Percentiles rank a stretch among this genome's conserved stretches.
Evolutionary conservation across 2,329 filamentous ascomycete genomes (phyloP).

Genomic region (Fusarium sp.): DNA sequence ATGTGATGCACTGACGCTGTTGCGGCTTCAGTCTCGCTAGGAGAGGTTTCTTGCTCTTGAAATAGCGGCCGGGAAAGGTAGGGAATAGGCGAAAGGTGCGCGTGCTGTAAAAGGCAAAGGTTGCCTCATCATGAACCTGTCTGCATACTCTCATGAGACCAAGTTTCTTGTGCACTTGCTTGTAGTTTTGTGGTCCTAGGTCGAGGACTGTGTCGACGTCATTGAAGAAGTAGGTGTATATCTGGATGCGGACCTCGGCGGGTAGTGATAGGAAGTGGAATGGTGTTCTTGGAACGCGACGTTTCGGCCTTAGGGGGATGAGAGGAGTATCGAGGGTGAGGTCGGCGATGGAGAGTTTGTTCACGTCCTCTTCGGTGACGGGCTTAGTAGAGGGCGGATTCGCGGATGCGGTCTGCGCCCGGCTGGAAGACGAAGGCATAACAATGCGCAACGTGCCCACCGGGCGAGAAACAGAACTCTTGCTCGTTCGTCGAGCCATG

Average conservation of each 20-base stretch:
- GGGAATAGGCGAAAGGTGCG: slow-evolving; percentile 72
- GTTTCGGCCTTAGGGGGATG: slow-evolving; percentile 46
- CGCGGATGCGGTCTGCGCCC: slow-evolving; percentile 43
- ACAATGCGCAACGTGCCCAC: slow-evolving; percentile 37
- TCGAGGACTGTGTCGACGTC: slow-evolving; percentile 65
- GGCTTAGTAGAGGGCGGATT: slow-evolving; percentile 41
- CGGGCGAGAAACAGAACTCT: slow-evolving; percentile 31
- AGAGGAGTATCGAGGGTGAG: slow-evolving; percentile 54
- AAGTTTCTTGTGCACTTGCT: slow-evolving; percentile 65
- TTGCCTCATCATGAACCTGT: slow-evolving; percentile 68
- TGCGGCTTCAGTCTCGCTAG: slow-evolving; percentile 68
- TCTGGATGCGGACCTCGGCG: slow-evolving; percentile 71
- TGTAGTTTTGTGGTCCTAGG: slow-evolving; percentile 71
- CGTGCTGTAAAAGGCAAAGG: slow-evolving; percentile 69
- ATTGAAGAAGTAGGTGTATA: slow-evolving; percentile 71
- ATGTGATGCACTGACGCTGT: slow-evolving; percentile 67
- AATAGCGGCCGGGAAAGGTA: slow-evolving; percentile 68
- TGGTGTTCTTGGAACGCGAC: slow-evolving; percentile 50
- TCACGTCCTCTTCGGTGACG: slow-evolving; percentile 53
- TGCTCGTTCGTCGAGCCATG: slow-evolving; percentile 41
- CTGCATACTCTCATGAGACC: slow-evolving; percentile 67
- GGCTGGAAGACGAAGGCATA: slow-evolving; percentile 14
- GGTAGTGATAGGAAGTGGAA: slow-evolving; percentile 74
- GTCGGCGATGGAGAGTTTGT: slow-evolving; percentile 52
- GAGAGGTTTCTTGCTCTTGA: slow-evolving; percentile 76